Evolutionary conservation across 257 asterid species (phyloP).

Genomic region (Gentiana straminea): DNA sequence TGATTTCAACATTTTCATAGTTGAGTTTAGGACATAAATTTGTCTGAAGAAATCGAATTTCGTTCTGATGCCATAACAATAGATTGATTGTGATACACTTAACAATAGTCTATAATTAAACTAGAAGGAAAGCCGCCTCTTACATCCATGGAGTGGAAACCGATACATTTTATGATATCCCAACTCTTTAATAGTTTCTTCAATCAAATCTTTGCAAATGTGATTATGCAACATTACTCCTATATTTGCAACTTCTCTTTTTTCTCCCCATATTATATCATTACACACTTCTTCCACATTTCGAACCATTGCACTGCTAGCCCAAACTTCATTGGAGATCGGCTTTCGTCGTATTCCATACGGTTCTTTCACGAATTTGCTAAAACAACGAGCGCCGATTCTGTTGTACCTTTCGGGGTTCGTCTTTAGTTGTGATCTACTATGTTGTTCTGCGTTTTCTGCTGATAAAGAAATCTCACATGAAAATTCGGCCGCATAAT

Average conservation of each 20-base stretch:
- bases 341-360: constrained; percentile 22
- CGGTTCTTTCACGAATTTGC: constrained; percentile 23
- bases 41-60: too few species aligned
- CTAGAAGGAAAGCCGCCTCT: constrained; percentile 53
- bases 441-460: constrained; percentile 25
- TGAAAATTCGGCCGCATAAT: too few species aligned
- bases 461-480: neutral
- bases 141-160: constrained; percentile 54
- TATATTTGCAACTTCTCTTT: constrained; percentile 54
- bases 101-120: too few species aligned
- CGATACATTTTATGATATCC: constrained; percentile 13
- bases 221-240: constrained; percentile 55
- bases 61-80: too few species aligned
- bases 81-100: too few species aligned
- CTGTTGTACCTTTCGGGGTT: constrained; percentile 23
- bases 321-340: constrained; percentile 22
- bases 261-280: constrained; percentile 65
- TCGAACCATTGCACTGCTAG: constrained; percentile 52
- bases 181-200: constrained; percentile 51
- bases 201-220: constrained; percentile 57
- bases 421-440: constrained; percentile 7
- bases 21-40: too few species aligned
- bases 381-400: constrained; percentile 12
- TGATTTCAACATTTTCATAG: too few species aligned
- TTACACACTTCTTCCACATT: constrained; percentile 71